Evolutionary conservation across 2,329 filamentous ascomycete species (phyloP).

Genomic region (Biscogniauxia sp.): DNA sequence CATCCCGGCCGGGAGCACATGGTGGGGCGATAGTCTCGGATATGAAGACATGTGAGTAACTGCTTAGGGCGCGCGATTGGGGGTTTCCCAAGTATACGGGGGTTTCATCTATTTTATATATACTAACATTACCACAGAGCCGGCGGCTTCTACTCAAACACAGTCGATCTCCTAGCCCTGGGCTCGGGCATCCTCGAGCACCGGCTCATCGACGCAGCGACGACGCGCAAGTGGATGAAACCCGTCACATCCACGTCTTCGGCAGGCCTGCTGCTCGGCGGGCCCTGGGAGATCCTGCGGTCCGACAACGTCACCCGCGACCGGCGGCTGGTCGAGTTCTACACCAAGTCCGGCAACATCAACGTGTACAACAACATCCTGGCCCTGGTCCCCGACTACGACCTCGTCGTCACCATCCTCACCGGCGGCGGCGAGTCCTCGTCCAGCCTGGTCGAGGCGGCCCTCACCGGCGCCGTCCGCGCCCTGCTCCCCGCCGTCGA

Average conservation of each 20-base stretch:
- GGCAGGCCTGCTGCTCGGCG: slow-evolving; percentile 29
- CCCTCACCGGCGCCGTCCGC: slow-evolving; percentile 30
- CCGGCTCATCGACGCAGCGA: slow-evolving; percentile 19
- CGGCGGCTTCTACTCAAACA: slow-evolving; percentile 32
- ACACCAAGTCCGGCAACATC: slow-evolving; percentile 35
- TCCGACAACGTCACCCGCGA: slow-evolving; percentile 30
- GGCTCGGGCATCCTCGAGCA: slow-evolving; percentile 27
- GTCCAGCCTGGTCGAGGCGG: slow-evolving; percentile 18
- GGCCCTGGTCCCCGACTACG: slow-evolving; percentile 35
- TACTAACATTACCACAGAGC: slow-evolving; percentile 13
- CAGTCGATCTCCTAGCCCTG: slow-evolving; percentile 26
- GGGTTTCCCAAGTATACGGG: background rate
- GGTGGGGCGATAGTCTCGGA: slow-evolving; percentile 25
- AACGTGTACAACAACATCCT: slow-evolving; percentile 31
- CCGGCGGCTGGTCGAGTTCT: slow-evolving; percentile 32
- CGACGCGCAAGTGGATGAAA: slow-evolving; percentile 31
- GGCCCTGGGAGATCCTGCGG: slow-evolving; percentile 35
- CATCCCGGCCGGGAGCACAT: slow-evolving; percentile 25
- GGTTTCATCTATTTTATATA: too few relatives aligned
- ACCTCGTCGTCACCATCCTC: slow-evolving; percentile 29
- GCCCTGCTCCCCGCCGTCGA: slow-evolving; percentile 42
- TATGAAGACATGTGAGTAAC: slow-evolving; percentile 27
- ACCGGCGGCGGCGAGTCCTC: slow-evolving; percentile 25
- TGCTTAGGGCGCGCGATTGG: background rate
- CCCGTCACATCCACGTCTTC: slow-evolving; percentile 29